Percentiles rank a stretch among this genome's conserved stretches.
phyloP scores from a whole-genome alignment of 441 rosid species.

The Codiaeum variegatum region DNA sequence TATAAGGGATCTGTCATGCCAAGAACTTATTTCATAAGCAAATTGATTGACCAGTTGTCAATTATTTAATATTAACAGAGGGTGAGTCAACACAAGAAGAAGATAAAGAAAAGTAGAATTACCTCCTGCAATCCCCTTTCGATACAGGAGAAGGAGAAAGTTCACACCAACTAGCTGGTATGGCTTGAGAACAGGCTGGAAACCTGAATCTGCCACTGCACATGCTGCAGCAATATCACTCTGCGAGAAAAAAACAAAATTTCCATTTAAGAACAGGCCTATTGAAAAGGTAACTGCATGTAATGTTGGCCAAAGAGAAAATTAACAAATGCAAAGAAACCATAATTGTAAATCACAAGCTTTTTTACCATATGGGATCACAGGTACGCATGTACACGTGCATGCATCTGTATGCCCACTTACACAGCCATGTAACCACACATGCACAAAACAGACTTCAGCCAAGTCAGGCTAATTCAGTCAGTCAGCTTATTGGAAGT shows the following conservation, averaged over 20 bases:
- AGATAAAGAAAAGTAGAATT: slow-evolving; percentile 15
- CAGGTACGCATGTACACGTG: neutral
- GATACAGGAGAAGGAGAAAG: slow-evolving; percentile 81
- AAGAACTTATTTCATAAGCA: slow-evolving; percentile 5
- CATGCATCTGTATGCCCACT: slow-evolving; percentile 10
- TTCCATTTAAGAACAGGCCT: slow-evolving; percentile 8
- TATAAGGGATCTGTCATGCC: neutral
- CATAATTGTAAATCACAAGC: neutral
- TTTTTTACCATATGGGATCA: slow-evolving; percentile 7
- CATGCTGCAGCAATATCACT: slow-evolving; percentile 81
- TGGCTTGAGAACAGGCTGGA: slow-evolving; percentile 88
- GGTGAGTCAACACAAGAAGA: neutral
- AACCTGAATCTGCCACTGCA: slow-evolving; percentile 60
- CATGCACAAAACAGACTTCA: slow-evolving; percentile 9
- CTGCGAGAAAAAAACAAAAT: slow-evolving; percentile 34
- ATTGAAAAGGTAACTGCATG: neutral
- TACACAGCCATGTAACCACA: slow-evolving; percentile 3
- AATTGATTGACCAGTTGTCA: neutral
- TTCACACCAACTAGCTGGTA: slow-evolving; percentile 94
- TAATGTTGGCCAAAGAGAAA: neutral
- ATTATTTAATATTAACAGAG: neutral
- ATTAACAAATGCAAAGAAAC: neutral
- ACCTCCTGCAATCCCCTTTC: slow-evolving; percentile 93
- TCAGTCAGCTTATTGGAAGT: slow-evolving; percentile 12
- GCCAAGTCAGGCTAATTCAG: neutral